These are phyloP conservation scores for Mortierella sp. DNA, from an alignment of 371 early-diverging fungal genomes.

Conservation along the genomic window DNA sequence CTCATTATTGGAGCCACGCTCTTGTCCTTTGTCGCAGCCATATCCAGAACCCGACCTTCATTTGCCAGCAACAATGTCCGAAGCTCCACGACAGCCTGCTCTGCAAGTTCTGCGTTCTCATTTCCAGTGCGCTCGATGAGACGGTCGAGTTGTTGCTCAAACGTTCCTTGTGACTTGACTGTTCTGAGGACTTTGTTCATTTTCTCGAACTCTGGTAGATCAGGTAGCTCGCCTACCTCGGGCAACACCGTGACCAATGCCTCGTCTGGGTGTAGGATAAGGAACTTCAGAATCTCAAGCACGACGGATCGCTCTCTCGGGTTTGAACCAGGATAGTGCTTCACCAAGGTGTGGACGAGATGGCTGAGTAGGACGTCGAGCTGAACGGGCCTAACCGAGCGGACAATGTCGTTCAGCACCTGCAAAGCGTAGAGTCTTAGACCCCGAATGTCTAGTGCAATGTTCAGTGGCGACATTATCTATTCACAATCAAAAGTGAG, in stretches of 20 bases:
- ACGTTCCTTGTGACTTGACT: neutral
- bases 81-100: constrained; percentile 35
- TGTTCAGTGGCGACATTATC: constrained; percentile 36
- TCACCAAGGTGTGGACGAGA: constrained; percentile 19
- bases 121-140: constrained; percentile 24
- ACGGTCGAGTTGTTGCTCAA: constrained; percentile 21
- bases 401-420: constrained; percentile 16
- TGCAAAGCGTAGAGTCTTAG: constrained; percentile 24
- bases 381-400: constrained; percentile 8
- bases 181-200: constrained; percentile 26
- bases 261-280: constrained; percentile 27
- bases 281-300: constrained; percentile 14
- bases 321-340: constrained; percentile 15
- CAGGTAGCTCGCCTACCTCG: constrained; percentile 27
- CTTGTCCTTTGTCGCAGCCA: constrained; percentile 12
- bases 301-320: constrained; percentile 6
- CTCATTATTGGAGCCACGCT: constrained; percentile 8
- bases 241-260: constrained; percentile 3
- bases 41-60: constrained; percentile 1
- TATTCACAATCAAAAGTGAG: neutral
- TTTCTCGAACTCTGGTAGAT: constrained; percentile 17
- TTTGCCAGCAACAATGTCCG: constrained; percentile 18
- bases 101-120: constrained; percentile 35
- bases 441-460: constrained; percentile 21
- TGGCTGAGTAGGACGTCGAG: constrained; percentile 24